Percentiles rank a stretch among this genome's conserved stretches.
These are phyloP conservation scores for Panicum miliaceum DNA, from an alignment of 176 grass and related monocot species.

Conservation along the genomic window DNA sequence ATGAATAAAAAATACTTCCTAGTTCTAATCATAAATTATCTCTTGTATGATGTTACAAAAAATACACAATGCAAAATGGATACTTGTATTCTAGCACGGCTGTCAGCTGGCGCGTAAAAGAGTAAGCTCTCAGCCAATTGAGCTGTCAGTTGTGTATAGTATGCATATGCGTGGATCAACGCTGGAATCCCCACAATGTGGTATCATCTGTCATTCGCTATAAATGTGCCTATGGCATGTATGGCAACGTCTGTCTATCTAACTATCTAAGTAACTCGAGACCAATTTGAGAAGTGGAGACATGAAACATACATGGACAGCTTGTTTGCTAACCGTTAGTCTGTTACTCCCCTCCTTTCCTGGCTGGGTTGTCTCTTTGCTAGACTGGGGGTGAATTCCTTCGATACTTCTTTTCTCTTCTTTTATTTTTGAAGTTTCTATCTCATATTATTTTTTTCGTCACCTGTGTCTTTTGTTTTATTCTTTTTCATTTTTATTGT, in stretches of 20 bases:
- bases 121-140: background rate
- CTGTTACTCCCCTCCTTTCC: background rate
- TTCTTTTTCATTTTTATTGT: background rate
- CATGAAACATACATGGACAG: background rate
- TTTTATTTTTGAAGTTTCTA: background rate
- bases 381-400: background rate
- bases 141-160: too few relatives aligned
- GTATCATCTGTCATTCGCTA: background rate
- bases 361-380: too few relatives aligned
- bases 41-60: background rate
- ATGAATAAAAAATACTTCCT: background rate
- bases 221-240: background rate
- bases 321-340: background rate
- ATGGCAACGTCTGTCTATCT: too few relatives aligned
- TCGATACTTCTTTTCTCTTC: background rate
- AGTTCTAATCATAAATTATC: background rate
- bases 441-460: background rate
- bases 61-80: slow-evolving; percentile 15
- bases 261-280: background rate
- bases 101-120: background rate
- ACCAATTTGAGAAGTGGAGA: background rate
- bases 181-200: background rate
- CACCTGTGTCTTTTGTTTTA: background rate
- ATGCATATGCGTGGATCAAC: background rate
- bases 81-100: background rate